These are phyloP conservation scores for Monosporozyma siamensis DNA, from an alignment of 805 yeast genomes.

Conservation along the genomic window DNA sequence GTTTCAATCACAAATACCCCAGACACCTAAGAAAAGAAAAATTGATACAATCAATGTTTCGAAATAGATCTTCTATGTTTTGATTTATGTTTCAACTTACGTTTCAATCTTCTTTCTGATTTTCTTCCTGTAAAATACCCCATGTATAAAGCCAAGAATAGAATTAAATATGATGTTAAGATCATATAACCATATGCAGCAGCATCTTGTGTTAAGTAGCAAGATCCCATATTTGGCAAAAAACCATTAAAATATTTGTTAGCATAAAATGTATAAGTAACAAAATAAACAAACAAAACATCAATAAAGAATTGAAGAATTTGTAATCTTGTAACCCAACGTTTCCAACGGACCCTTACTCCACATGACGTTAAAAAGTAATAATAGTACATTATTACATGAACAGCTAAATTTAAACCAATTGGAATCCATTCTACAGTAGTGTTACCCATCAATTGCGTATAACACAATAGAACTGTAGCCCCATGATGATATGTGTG, in stretches of 20 bases:
- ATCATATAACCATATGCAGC: slow-evolving; percentile 85
- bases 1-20: too few species aligned
- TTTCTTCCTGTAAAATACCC: slow-evolving; percentile 53
- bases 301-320: slow-evolving; percentile 69
- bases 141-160: slow-evolving; percentile 88
- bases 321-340: slow-evolving; percentile 80
- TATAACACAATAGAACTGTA: slow-evolving; percentile 71
- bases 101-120: slow-evolving; percentile 9
- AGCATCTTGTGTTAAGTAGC: slow-evolving; percentile 87
- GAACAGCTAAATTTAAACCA: slow-evolving; percentile 62
- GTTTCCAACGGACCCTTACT: slow-evolving; percentile 82
- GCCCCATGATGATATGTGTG: slow-evolving; percentile 86
- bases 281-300: slow-evolving; percentile 65
- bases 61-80: neutral
- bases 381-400: slow-evolving; percentile 80
- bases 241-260: slow-evolving; percentile 46
- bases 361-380: slow-evolving; percentile 79
- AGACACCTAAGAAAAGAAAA: too few species aligned
- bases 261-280: slow-evolving; percentile 77
- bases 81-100: slow-evolving; percentile 2
- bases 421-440: slow-evolving; percentile 78
- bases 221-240: slow-evolving; percentile 72
- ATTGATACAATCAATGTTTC: neutral
- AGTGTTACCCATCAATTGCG: slow-evolving; percentile 66
- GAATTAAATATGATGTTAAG: slow-evolving; percentile 75